Percentiles rank a stretch among this genome's conserved stretches.
phyloP scores from a whole-genome alignment of 169 alveolate species.

The Plasmodium vinckei region DNA sequence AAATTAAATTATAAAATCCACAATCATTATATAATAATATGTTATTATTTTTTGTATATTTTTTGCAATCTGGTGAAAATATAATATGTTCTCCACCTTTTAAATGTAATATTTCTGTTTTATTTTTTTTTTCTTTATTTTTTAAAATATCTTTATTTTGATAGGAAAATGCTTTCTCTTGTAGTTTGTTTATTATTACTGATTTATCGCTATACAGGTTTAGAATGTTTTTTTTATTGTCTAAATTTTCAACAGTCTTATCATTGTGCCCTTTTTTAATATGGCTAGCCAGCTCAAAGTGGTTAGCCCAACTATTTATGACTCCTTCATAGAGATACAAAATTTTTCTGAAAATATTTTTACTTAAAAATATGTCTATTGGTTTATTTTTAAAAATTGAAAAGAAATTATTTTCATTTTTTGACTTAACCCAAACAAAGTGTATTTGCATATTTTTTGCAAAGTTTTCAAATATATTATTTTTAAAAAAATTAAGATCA shows the following conservation, averaged over 20 bases:
- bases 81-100: not conserved
- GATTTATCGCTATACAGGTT: not conserved
- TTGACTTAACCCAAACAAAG: constrained; percentile 2
- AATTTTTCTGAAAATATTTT: constrained; percentile 23
- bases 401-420: constrained; percentile 19
- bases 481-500: constrained; percentile 31
- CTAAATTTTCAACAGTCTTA: not conserved
- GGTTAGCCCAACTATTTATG: not conserved
- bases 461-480: constrained; percentile 65
- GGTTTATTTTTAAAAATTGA: constrained; percentile 6
- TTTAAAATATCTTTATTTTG: constrained; percentile 18
- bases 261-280: not conserved
- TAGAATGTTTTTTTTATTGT: not conserved
- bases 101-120: constrained; percentile 12
- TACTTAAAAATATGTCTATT: constrained; percentile 25
- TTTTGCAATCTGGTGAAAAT: constrained; percentile 13
- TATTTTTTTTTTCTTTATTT: constrained; percentile 5
- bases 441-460: constrained; percentile 11
- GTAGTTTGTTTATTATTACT: constrained; percentile 7
- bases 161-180: constrained; percentile 15
- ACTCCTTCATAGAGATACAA: constrained; percentile 16
- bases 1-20: constrained; percentile 3
- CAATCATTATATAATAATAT: constrained; percentile 2
- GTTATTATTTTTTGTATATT: not conserved
- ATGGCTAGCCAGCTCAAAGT: not conserved